Evolutionary conservation across 2,329 filamentous ascomycete species (phyloP).

Genomic region (Botrytis byssoidea): DNA sequence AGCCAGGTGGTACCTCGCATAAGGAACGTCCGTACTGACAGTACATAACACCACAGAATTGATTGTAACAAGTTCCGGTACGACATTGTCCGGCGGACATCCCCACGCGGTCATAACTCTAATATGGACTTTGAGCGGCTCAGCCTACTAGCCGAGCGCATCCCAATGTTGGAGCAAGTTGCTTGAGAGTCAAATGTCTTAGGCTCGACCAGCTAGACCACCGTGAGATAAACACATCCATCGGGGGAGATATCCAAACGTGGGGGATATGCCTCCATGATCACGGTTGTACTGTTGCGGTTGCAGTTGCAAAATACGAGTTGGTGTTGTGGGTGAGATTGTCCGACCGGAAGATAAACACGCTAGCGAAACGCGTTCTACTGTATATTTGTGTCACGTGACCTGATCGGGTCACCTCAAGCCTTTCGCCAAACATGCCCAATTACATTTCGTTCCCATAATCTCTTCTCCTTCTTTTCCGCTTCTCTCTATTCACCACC

Average conservation of each 20-base stretch:
- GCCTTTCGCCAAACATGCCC: slow-evolving; percentile 4
- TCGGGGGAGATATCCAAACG: background rate
- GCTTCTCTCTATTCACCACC: background rate
- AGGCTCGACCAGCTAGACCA: slow-evolving; percentile 17
- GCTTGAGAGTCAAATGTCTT: slow-evolving; percentile 13
- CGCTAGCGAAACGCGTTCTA: slow-evolving; percentile 13
- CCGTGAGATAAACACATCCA: background rate
- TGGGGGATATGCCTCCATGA: background rate
- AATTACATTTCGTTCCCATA: background rate
- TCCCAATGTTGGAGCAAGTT: background rate
- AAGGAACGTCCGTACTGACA: slow-evolving; percentile 23
- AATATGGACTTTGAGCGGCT: slow-evolving; percentile 3
- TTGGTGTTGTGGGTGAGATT: slow-evolving; percentile 8
- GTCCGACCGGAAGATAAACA: slow-evolving; percentile 10
- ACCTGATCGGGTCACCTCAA: background rate
- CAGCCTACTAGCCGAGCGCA: slow-evolving; percentile 10
- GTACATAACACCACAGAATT: slow-evolving; percentile 19
- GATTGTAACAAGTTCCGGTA: slow-evolving; percentile 21
- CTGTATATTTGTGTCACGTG: background rate
- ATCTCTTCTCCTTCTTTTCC: slow-evolving; percentile 9
- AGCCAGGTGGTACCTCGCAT: slow-evolving; percentile 13
- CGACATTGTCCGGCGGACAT: slow-evolving; percentile 23
- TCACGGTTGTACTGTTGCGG: background rate
- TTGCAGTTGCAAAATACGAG: slow-evolving; percentile 8
- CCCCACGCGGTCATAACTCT: slow-evolving; percentile 15